These are phyloP conservation scores for Leccinum longicurvipes DNA, from an alignment of 768 basidiomycete genomes.

Conservation along the genomic window DNA sequence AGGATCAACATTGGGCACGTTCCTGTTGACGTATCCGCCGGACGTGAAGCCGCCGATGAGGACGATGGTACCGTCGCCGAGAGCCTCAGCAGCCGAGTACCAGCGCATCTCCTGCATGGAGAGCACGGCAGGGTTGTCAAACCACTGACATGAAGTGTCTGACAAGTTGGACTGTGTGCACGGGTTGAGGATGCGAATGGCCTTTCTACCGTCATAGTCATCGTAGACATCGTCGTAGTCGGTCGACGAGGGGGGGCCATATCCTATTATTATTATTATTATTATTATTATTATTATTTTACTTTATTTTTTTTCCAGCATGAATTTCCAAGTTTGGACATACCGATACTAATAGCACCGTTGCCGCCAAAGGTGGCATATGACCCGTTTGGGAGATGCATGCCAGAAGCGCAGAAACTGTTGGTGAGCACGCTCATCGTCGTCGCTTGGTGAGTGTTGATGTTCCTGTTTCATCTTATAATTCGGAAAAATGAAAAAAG, in stretches of 20 bases:
- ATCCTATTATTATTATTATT: too few relatives aligned
- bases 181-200: conserved; percentile 78
- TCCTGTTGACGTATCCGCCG: conserved; percentile 75
- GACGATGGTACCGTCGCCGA: conserved; percentile 71
- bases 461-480: conserved; percentile 28
- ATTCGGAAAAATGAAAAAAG: conserved; percentile 16
- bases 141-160: conserved; percentile 59
- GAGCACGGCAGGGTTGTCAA: conserved; percentile 59
- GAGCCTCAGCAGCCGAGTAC: conserved; percentile 71
- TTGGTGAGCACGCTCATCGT: conserved; percentile 51
- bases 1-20: conserved; percentile 64
- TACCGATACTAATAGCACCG: conserved; percentile 54
- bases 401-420: conserved; percentile 75
- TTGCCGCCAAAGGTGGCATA: conserved; percentile 76
- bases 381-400: conserved; percentile 77
- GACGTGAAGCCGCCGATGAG: conserved; percentile 76
- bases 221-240: conserved; percentile 60
- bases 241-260: conserved; percentile 27
- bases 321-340: not conserved
- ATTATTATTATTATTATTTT: too few relatives aligned
- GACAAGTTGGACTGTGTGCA: conserved; percentile 50
- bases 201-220: conserved; percentile 76
- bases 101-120: conserved; percentile 66
- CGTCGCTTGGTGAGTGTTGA: conserved; percentile 18
- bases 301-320: not conserved